Evolutionary conservation across 768 basidiomycete species (phyloP).

Genomic region (Pulveroboletus ravenelii): DNA sequence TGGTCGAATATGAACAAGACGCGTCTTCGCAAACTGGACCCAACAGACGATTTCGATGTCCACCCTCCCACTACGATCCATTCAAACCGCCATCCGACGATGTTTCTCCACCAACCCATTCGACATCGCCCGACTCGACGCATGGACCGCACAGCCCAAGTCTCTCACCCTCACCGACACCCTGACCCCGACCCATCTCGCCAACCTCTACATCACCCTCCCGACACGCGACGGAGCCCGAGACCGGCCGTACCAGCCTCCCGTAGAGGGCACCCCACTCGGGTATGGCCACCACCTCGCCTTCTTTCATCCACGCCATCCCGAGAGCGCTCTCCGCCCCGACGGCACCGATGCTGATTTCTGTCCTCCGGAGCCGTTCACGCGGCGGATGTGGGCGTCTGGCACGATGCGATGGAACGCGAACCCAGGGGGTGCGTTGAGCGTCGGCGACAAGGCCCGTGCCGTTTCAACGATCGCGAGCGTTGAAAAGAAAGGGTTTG

Average conservation of each 20-base stretch:
- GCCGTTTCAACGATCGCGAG: constrained; percentile 46
- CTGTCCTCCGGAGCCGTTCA: constrained; percentile 68
- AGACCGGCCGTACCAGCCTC: constrained; percentile 32
- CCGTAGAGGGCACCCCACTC: constrained; percentile 39
- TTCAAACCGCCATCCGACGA: not conserved
- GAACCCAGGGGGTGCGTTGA: constrained; percentile 36
- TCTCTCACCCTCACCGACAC: constrained; percentile 44
- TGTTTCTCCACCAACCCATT: constrained; percentile 12
- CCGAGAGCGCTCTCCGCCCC: constrained; percentile 50
- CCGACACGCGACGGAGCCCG: constrained; percentile 64
- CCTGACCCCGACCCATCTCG: constrained; percentile 51
- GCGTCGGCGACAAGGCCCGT: constrained; percentile 48
- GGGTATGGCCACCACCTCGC: constrained; percentile 65
- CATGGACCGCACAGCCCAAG: constrained; percentile 51
- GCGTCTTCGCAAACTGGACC: not conserved
- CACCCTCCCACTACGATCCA: too few species aligned
- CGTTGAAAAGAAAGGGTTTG: constrained; percentile 63
- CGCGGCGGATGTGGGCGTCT: constrained; percentile 78
- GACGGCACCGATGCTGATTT: constrained; percentile 74
- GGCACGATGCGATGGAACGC: constrained; percentile 62
- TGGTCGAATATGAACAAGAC: too few species aligned
- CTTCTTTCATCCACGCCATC: constrained; percentile 66
- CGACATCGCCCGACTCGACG: constrained; percentile 36
- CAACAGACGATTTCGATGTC: too few species aligned
- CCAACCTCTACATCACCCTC: constrained; percentile 64